phyloP scores from a whole-genome alignment of 371 early-diverging fungal genomes.

The Apophysomyces elegans region DNA sequence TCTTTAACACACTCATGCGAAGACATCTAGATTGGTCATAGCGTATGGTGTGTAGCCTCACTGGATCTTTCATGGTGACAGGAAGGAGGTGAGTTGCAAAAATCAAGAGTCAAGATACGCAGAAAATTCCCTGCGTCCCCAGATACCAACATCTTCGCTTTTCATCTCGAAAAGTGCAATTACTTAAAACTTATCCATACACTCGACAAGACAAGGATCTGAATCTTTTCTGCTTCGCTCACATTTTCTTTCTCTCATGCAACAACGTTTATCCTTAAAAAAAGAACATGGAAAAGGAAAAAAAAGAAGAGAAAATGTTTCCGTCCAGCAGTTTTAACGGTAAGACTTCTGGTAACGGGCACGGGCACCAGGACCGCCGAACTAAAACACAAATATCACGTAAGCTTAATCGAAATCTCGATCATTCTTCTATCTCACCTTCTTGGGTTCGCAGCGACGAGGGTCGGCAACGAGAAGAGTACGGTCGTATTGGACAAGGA shows the following conservation, averaged over 20 bases:
- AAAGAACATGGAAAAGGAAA: constrained; percentile 11
- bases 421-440: constrained; percentile 37
- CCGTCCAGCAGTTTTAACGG: constrained; percentile 67
- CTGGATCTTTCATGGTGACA: too few relatives aligned
- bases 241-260: constrained; percentile 2
- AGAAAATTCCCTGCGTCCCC: too few relatives aligned
- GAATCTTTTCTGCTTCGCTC: neutral
- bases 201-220: too few relatives aligned
- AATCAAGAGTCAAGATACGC: too few relatives aligned
- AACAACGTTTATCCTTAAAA: neutral
- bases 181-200: too few relatives aligned
- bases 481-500: constrained; percentile 94
- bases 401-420: neutral
- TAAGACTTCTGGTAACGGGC: constrained; percentile 97
- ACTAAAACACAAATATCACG: constrained; percentile 41
- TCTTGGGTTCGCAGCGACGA: constrained; percentile 99
- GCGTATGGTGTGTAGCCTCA: too few relatives aligned
- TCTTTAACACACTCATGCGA: too few relatives aligned
- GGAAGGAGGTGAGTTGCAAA: too few relatives aligned
- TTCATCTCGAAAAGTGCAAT: too few relatives aligned
- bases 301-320: constrained; percentile 5
- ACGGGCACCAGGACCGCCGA: constrained; percentile 99
- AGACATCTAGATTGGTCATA: too few relatives aligned
- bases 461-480: constrained; percentile 98
- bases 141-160: too few relatives aligned